A percentile compares a stretch with the other conserved stretches of the same genome.
Conservation (phyloP, 2,329 filamentous ascomycete genomes). For the Alternaria sp. region DNA sequence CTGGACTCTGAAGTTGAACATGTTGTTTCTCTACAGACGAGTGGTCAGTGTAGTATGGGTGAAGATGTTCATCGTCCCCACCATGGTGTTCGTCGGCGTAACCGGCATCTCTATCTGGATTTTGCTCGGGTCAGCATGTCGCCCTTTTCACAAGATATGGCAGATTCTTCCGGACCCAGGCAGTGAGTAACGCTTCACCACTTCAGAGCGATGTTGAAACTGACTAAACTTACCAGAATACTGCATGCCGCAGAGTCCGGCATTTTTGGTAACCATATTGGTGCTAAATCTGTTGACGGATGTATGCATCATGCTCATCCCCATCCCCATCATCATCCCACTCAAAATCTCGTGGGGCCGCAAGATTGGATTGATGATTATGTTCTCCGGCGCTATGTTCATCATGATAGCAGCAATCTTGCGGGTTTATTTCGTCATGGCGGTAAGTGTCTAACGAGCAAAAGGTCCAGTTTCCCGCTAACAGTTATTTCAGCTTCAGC, state of each 20-base stretch:
- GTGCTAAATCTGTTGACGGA: conserved; percentile 37
- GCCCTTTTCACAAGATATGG: conserved; percentile 48
- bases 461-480: not conserved
- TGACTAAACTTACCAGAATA: conserved; percentile 10
- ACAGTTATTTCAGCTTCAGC: conserved; percentile 11
- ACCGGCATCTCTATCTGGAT: conserved; percentile 37
- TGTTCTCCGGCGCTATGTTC: conserved; percentile 48
- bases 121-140: conserved; percentile 36
- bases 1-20: conserved; percentile 55
- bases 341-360: conserved; percentile 40
- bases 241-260: conserved; percentile 46
- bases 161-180: conserved; percentile 51
- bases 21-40: conserved; percentile 53
- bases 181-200: conserved; percentile 30
- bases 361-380: conserved; percentile 41
- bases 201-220: not conserved
- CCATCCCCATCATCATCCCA: conserved; percentile 45
- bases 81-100: conserved; percentile 41
- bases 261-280: conserved; percentile 46
- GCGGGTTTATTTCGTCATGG: conserved; percentile 40
- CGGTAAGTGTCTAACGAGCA: conserved; percentile 25
- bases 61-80: conserved; percentile 48
- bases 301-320: conserved; percentile 48
- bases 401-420: conserved; percentile 43
- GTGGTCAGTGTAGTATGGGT: conserved; percentile 49